Base-by-base conservation (phyloP, 2,329 filamentous ascomycete species). In the Diaporthe citrichinensis region DNA sequence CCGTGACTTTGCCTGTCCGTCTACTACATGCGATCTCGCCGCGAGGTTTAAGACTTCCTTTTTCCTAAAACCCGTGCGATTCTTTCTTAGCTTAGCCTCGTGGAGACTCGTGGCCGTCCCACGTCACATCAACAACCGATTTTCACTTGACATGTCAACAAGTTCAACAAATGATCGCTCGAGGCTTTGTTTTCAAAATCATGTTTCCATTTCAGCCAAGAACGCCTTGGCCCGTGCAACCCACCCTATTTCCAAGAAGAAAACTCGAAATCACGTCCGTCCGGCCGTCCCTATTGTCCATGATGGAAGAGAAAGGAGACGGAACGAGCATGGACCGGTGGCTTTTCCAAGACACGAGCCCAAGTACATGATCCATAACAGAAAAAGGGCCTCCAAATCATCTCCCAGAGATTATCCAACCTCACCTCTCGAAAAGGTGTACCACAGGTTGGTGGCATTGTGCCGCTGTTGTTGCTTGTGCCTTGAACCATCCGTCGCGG, bases 401-500 rank as follows among this genome's bases (percentile, higher is more conserved):
- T 76, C 68, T 76, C 69, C 61, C 73, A 76, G 75, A 75, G 75
- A 76, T 80, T 81, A 77, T 55, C 49, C 39, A 28, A 68, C 80
- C 79, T 51, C 44, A 55, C 68, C 57, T 61, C 75, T 39, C 57
- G 51, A 57, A 73, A 75, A 69, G 46, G 68, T 72, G 65, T 41
- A 55, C 72, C 73, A 80, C 72, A 79, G 80, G 76, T 76, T 71
- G 74, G 73, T 78, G 71, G 34, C 46, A 67, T 41, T 55, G 44
- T 55, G 53, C 55, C 71, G 31, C 44, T 71, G 17, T 55, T 53
- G 57, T 62, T 72, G 68, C 44, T 57, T 71, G 57, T 59, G 49
- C 58, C 31, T 49, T 51, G 20, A 78, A 79, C 78, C 80, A 80
- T 79, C 51, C 80, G 81, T 80, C 78, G 46, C 57, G 34, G 28